phyloP scores from a whole-genome alignment of 768 basidiomycete species.

The Russula foetens region DNA sequence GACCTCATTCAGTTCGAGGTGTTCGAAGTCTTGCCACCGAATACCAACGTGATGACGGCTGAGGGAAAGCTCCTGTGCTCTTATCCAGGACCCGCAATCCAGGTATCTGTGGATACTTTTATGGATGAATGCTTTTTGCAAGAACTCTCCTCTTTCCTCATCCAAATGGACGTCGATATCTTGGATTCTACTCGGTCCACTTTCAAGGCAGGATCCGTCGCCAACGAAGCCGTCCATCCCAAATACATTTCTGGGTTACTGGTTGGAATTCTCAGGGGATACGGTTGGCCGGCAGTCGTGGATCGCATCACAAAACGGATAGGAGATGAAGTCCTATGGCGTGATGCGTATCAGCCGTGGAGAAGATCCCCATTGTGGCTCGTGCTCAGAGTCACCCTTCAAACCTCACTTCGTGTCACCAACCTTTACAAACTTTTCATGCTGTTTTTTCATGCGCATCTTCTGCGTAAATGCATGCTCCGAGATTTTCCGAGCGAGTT shows the following conservation, averaged over 20 bases:
- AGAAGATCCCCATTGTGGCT: conserved; percentile 45
- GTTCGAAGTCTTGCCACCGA: conserved; percentile 38
- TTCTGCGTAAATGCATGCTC: conserved; percentile 16
- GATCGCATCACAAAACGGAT: not conserved
- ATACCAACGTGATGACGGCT: conserved; percentile 30
- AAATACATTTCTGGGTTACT: not conserved
- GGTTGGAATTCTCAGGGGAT: not conserved
- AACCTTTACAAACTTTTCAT: conserved; percentile 42
- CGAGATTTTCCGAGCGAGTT: conserved; percentile 25
- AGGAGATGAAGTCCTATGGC: not conserved
- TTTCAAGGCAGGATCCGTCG: conserved; percentile 21
- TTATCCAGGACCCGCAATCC: conserved; percentile 39
- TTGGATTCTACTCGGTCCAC: conserved; percentile 30
- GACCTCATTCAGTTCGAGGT: conserved; percentile 21
- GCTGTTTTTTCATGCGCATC: conserved; percentile 28
- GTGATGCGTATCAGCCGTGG: conserved; percentile 31
- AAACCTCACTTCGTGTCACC: conserved; percentile 21
- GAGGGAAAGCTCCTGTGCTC: conserved; percentile 37
- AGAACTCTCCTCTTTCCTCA: conserved; percentile 34
- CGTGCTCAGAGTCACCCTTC: conserved; percentile 36
- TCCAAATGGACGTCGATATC: conserved; percentile 28
- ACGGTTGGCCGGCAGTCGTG: not conserved
- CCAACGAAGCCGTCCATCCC: no score
- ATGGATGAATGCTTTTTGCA: conserved; percentile 26
- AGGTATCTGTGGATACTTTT: conserved; percentile 27